A percentile compares a stretch with the other conserved stretches of the same genome.
phyloP scores from a whole-genome alignment of 176 grass and related monocot species.

The Triticum monococcum region DNA sequence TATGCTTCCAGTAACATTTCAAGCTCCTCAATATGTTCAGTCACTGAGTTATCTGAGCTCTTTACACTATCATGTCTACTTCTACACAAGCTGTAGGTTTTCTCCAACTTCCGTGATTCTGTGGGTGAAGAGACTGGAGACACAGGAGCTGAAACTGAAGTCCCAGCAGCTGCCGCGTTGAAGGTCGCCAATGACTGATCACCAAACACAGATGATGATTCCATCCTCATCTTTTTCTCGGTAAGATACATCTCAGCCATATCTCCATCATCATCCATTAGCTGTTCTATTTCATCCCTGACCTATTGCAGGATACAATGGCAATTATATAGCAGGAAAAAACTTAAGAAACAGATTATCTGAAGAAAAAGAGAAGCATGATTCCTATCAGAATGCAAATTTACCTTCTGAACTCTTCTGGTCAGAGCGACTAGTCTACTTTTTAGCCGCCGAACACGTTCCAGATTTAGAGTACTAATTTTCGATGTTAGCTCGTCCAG shows the following conservation, averaged over 20 bases:
- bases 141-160: slow-evolving; percentile 78
- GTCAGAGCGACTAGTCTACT: slow-evolving; percentile 90
- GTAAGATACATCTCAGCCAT: slow-evolving; percentile 99
- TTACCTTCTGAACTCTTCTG: slow-evolving; percentile 94
- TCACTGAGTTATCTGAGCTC: slow-evolving; percentile 53
- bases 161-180: slow-evolving; percentile 36
- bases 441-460: slow-evolving; percentile 80
- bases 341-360: not conserved
- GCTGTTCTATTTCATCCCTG: slow-evolving; percentile 96
- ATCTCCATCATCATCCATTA: slow-evolving; percentile 98
- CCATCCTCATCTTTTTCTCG: slow-evolving; percentile 77
- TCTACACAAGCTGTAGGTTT: slow-evolving; percentile 75
- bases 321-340: not conserved
- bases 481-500: slow-evolving; percentile 94
- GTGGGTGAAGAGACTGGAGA: slow-evolving; percentile 82
- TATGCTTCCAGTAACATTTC: slow-evolving; percentile 99
- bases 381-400: not conserved
- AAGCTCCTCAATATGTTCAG: slow-evolving; percentile 83
- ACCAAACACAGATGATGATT: slow-evolving; percentile 70
- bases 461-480: slow-evolving; percentile 94
- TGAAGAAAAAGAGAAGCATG: not conserved
- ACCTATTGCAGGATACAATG: slow-evolving; percentile 51
- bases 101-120: slow-evolving; percentile 71
- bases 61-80: slow-evolving; percentile 83
- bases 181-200: slow-evolving; percentile 60